Evolutionary conservation across 1,139 yeast genomes (phyloP), one percentile per base, ranked within the genome.

Genomic region (Hansenula lynferdii): DNA sequence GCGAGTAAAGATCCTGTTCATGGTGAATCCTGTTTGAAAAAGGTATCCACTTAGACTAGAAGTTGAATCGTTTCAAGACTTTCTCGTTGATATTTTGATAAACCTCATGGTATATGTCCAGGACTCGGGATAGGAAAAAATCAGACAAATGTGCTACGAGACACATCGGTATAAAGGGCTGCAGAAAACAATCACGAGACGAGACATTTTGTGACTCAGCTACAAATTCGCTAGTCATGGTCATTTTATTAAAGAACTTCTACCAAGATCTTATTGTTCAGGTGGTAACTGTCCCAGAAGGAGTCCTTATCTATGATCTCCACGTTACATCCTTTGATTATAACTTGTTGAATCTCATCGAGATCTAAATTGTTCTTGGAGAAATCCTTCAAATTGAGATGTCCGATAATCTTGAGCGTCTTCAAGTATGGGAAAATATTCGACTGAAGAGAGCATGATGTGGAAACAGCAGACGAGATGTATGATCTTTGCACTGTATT

Each of bases 241-340:
- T n/a, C n/a, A n/a, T n/a, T n/a, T n/a, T n/a, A n/a, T 14, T 19
- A 30, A 2, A 30, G 17, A 8, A 31, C 22, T 5, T 17, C 25
- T 18, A 37, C 15, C 3, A 26, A 16, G 6, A 36, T 36, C 4
- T 14, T 10, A 12, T 34, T 38, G 5, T 16, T 21, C 7, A 10
- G 7, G 5, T 22, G 23, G 15, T 31, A 38, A 16, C 18, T 18
- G 8, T 15, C 19, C 20, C 30, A 24, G 18, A 46, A 46, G 1
- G 29, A 20, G 6, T 35, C 33, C 12, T 31, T 37, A n/a, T 35
- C 35, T 9, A 38, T 36, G 10, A 47, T 34, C 26, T 47, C 49
- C 16, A 42, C 39, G 25, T 47, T 47, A 12, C 43, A 42, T 7
- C 43, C 37, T 28, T 45, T 47, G 6, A 47, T 21, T 1, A 40